phyloP scores from a whole-genome alignment of 257 asterid genomes.

The Plantago major region DNA sequence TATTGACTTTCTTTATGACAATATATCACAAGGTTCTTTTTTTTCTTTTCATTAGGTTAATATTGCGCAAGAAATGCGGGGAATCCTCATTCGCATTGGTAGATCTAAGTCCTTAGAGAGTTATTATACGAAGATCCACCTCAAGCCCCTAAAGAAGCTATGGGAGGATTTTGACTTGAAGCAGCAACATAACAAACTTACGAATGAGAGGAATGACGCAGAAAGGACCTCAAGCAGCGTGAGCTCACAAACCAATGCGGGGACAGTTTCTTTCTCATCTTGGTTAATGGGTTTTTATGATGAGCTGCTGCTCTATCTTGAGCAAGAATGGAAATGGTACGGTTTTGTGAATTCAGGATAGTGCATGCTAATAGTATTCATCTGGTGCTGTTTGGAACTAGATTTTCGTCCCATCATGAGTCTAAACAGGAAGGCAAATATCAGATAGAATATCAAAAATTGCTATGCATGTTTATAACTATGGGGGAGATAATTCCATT shows the following conservation, averaged over 20 bases:
- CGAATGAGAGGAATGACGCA: constrained; percentile 58
- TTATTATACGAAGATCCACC: constrained; percentile 79
- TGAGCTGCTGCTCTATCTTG: constrained; percentile 89
- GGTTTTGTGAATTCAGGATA: constrained; percentile 12
- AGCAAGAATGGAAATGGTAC: constrained; percentile 99
- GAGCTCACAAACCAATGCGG: constrained; percentile 40
- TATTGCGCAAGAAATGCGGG: constrained; percentile 91
- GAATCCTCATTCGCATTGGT: constrained; percentile 81
- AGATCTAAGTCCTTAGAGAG: constrained; percentile 82
- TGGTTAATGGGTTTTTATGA: constrained; percentile 94
- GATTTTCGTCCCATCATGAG: constrained; percentile 10
- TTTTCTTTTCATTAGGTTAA: constrained; percentile 46
- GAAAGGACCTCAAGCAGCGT: constrained; percentile 42
- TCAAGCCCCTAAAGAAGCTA: constrained; percentile 65
- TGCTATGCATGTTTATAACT: too few relatives aligned
- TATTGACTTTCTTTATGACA: constrained; percentile 20
- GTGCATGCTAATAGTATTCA: neutral
- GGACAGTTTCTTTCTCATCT: constrained; percentile 54
- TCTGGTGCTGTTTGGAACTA: constrained; percentile 1
- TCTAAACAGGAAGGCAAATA: neutral
- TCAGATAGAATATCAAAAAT: too few relatives aligned
- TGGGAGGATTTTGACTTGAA: constrained; percentile 89
- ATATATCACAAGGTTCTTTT: constrained; percentile 12
- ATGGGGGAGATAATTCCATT: too few relatives aligned
- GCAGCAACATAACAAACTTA: constrained; percentile 68